Base-by-base conservation (phyloP, 768 basidiomycete species). In the Hygrophoropsis aurantiaca region DNA sequence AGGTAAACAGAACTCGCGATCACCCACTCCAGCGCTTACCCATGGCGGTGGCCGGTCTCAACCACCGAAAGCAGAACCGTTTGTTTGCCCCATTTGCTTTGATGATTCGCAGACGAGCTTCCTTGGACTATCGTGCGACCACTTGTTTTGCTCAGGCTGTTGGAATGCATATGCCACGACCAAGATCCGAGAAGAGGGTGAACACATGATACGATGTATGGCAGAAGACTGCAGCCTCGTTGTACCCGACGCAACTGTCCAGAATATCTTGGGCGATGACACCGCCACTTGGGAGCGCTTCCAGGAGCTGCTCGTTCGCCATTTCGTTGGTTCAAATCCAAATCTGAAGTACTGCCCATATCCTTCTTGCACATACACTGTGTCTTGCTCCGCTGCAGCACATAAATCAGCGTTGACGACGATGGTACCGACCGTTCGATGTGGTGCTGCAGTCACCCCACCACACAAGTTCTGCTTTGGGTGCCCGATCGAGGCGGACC, bases 341-440 rank as follows among this genome's bases (percentile, higher is more conserved):
- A 82, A 80, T 46, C 78, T 98, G 61, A 87, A 91, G 66, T 99
- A 90, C 75, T 99, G 97, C 64, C 97, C 97, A 3, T 93, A 91
- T 56, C 94, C 95, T 0, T 81, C 84, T 32, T 99, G 97, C 76
- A 87, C 92, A 32, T 85, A 90, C 65, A 94, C 94, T n/a, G 85
- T 98, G 38, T 86, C 88, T 33, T 97, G 94, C 69, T 78, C 84
- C 8, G 65, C 85, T n/a, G 91, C 90, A 0, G 79, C 92, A 1
- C 78, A 82, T 37, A 87, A 86, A 64, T 74, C 79, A 2, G 78
- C 86, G 47, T 74, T 97, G 25, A 77, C 85, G 44, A 82, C 80
- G 2, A 69, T 92, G 44, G 92, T 98, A 2, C 97, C 97, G 1
- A 94, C 82, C 24, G 95, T 98, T 8, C 77, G 77, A 18, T 98